Base-by-base conservation (phyloP, 2,329 filamentous ascomycete species). In the Cytospora schulzeri region DNA sequence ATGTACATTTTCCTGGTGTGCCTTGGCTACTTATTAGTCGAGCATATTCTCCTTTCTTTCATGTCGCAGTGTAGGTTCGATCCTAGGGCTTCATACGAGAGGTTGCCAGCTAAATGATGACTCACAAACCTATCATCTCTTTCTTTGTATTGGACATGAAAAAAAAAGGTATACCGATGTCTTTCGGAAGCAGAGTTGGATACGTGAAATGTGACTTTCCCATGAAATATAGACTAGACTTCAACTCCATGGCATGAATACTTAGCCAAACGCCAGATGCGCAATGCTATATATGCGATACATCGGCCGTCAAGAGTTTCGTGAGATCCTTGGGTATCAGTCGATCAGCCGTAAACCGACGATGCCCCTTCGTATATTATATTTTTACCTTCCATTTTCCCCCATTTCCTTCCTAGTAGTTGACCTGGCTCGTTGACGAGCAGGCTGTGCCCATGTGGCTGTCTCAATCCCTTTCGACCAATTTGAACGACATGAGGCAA, bases 281-380 rank as follows among this genome's bases (percentile, higher is more conserved):
- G 64, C 64, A 63, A 65, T 52, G 53, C 55, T 65, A 56, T 55
- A 59, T 51, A 63, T 65, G 64, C 60, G 53, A 51, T 48, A 58
- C 26, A 24, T 41, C 54, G 48, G 52, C 60, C 59, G 48, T 65
- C 33, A 53, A 41, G 45, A 63, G 35, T 29, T 29, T 51, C 51
- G 64, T 56, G 52, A 56, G 52, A 62, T 55, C 60, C 60, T 52
- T 41, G 50, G 29, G 51, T 56, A 63, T 55, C 60, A 48, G 59
- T 54, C 55, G 14, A 31, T 28, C 53, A 33, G 24, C 45, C 45
- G 35, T 19, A n/a, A n/a, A 45, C 14, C 45, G 45, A 48, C n/a
- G 35, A 57, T 50, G 48, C 53, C 60, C 35, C 28, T 57, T 62
- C 58, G 33, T 62, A 54, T 56, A 62, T 56, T 56, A 29, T 35